Evolutionary conservation across 2,329 filamentous ascomycete genomes (phyloP), one percentile per base, ranked within the genome.

Genomic region (Aspergillus novofumigatus): DNA sequence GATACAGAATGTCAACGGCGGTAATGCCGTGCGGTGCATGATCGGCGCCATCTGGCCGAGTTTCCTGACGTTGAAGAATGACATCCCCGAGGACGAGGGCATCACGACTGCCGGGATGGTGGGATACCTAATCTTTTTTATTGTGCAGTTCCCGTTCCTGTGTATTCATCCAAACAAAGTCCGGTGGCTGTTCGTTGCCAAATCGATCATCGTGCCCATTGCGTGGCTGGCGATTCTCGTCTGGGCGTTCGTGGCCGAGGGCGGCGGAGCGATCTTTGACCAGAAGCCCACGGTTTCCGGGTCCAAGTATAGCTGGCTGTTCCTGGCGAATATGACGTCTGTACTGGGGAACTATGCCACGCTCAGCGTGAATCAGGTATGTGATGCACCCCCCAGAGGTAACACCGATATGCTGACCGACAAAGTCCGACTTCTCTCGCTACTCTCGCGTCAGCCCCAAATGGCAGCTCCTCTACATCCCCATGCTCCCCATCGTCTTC

Each of bases 1-100:
- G 0, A 86, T 89, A 49, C 85, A 88, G 62, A 84, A 82, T 44
- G 83, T 84, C 58, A 86, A 86, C 60, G 86, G 86, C 0, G 84
- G 81, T 0, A 81, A 83, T 56, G 75, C 78, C 0, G 75, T 83
- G 8, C 72, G 74, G 4, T 78, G 80, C 47, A 82, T 83, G 71
- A 71, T 84, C 14, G 77, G 77, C 7, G 81, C 82, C 1, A 84
- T 85, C 60, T 80, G 76, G 76, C 76, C 76, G 2, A 74, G 71
- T 14, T 78, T 71, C 54, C 60, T 70, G 48, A 58, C 60, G 1
- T 52, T 78, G n/a, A 60, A 63, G 9, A 78, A 78, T 56, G 53
- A 56, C 25, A 74, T 80, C 10, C 70, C 78, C 1, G 71, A 65
- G 2, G 68, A 67, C 3, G 69, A 78, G 58, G 77, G 77, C 23